Evolutionary conservation across 306 rosid genomes (phyloP).

Genomic region (Aeschynomene evenia): DNA sequence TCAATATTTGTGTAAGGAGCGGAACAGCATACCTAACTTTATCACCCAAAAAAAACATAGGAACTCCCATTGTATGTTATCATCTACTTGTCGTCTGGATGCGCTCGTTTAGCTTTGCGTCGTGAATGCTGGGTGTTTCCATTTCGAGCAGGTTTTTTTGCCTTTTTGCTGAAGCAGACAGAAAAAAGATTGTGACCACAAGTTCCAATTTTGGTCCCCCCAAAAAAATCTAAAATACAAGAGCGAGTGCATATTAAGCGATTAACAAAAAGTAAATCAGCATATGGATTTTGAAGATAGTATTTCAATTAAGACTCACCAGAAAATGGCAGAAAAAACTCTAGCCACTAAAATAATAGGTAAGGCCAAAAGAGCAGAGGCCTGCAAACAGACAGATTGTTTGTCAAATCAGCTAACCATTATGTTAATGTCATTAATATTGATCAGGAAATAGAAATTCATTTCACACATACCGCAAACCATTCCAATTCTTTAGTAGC

Average conservation of each 20-base stretch:
- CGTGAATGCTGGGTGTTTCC: constrained; percentile 54
- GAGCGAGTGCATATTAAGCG: not conserved
- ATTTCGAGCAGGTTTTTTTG: constrained; percentile 52
- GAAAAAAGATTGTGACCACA: constrained; percentile 3
- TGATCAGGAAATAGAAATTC: constrained; percentile 9
- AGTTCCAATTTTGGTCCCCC: not conserved
- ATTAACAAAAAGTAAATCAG: constrained; percentile 17
- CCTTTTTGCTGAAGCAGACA: constrained; percentile 56
- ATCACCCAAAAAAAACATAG: constrained; percentile 31
- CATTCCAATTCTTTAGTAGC: constrained; percentile 91
- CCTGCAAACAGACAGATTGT: constrained; percentile 56
- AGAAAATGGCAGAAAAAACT: constrained; percentile 53
- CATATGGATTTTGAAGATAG: not conserved
- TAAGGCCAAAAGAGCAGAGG: constrained; percentile 85
- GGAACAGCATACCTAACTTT: constrained; percentile 43
- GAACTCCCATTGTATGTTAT: constrained; percentile 14
- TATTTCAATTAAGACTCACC: constrained; percentile 48
- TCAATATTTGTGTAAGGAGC: too few relatives aligned
- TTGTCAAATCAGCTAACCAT: constrained; percentile 27
- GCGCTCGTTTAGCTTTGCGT: constrained; percentile 80
- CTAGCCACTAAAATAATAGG: constrained; percentile 76
- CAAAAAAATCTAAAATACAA: not conserved
- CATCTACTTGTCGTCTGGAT: constrained; percentile 75
- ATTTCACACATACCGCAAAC: constrained; percentile 76
- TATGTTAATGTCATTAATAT: not conserved